phyloP scores from a whole-genome alignment of 768 basidiomycete species.

The Lactifluus volemus region DNA sequence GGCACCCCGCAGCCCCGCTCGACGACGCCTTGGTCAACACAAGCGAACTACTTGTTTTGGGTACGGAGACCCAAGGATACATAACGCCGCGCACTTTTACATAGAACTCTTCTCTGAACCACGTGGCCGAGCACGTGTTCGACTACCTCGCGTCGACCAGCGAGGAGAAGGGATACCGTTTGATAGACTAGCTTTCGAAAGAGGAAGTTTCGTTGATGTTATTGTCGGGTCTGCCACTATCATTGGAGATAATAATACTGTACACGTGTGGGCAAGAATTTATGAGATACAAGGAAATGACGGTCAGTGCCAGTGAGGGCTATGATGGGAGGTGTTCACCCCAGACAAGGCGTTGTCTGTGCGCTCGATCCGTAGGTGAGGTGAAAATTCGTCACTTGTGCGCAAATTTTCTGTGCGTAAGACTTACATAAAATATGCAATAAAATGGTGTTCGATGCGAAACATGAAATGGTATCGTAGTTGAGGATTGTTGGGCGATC shows the following conservation, averaged over 20 bases:
- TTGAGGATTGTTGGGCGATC: no score
- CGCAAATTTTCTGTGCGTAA: no score
- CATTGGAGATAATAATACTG: neutral
- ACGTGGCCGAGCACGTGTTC: neutral
- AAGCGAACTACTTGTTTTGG: constrained; percentile 83
- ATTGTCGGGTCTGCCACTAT: neutral
- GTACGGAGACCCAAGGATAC: constrained; percentile 50
- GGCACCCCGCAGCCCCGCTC: constrained; percentile 55
- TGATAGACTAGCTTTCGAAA: no score
- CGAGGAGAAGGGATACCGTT: no score
- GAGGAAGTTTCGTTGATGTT: no score
- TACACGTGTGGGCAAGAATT: constrained; percentile 1
- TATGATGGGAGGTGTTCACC: constrained; percentile 71
- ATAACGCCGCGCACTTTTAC: neutral
- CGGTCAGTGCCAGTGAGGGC: constrained; percentile 11
- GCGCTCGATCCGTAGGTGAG: constrained; percentile 30
- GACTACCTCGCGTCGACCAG: no score
- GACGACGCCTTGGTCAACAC: constrained; percentile 34
- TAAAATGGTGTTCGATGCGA: no score
- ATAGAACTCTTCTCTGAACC: no score
- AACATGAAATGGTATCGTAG: no score
- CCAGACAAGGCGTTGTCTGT: constrained; percentile 69
- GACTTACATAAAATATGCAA: no score
- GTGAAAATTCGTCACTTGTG: no score
- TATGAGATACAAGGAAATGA: neutral